Base-by-base conservation (phyloP, 2,329 filamentous ascomycete species). In the Fusarium tricinctum region DNA sequence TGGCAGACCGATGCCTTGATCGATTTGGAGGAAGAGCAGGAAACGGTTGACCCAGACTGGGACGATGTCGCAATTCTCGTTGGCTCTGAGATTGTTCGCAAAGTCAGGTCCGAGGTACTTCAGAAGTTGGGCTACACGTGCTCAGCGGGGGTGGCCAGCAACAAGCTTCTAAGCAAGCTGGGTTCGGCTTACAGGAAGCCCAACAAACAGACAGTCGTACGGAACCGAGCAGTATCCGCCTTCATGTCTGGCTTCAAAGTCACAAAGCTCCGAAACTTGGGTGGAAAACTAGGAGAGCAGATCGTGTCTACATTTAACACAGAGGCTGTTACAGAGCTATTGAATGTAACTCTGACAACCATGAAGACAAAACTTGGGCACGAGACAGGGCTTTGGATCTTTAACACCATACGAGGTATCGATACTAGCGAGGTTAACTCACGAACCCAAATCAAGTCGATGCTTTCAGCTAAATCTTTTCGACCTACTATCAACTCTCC, bases 391-490 rank as follows among this genome's bases (percentile, higher is more conserved):
- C 83, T 85, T 5, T 97, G 94, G 94, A 83, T 98, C 13, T 91
- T 97, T 79, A 89, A 91, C 55, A 91, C 91, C 13, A 91, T 98
- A 53, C 89, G 96, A 13, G 96, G 96, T 2, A 88, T 94, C 63
- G 96, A 99, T 77, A 83, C 84, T 49, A 96, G 91, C 73, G 94
- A 97, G 78, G 93, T 99, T 69, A 97, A 93, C 74, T 88, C 93
- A 28, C 86, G 95, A 51, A 97, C 94, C 2, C 92, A 96, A 74
- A 97, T 97, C 82, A 97, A 98, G 78, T 96, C 92, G 17, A 98
- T 99, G 94, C 84, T 98, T 15, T 97, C 94, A 2, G 94, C 96
- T 20, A 99, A 99, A 77, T 97, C 94, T 0, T 99, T 99, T 75
- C 86, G 92, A 26, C 96, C 96, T 0, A 89, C 86, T 57, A 95